Evolutionary conservation across 441 rosid genomes (phyloP), one percentile per base, ranked within the genome.

Genomic region (Biscutella auriculata): DNA sequence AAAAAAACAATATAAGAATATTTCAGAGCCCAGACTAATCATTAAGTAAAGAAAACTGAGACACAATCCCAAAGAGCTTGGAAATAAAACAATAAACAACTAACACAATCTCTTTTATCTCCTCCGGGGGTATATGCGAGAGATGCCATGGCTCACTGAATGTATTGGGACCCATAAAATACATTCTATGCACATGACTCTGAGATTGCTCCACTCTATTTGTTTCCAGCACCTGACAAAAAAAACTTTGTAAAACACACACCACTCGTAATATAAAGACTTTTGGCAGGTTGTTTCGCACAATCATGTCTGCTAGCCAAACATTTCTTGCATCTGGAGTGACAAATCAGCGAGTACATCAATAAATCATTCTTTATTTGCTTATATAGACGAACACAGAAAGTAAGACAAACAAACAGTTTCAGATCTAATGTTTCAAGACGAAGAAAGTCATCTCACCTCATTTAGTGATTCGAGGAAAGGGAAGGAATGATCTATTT

Each of bases 61-160:
- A 55, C 27, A 26, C n/a, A 45, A 43, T 62, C 34, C 10, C 25
- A 17, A 62, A 62, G 33, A 39, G 58, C 30, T 33, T 26, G 54
- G 13, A 6, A 32, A 30, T 21, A 21, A 32, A 51, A 57, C 6
- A 51, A 37, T 41, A 73, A 67, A 56, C 44, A 65, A 75, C 92
- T 77, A 76, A 94, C 99, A 94, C 99, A 23, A 90, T 90, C 81
- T 90, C 97, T 68, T 82, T 85, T 71, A 94, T 83, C 70, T 90
- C 88, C 49, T 88, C 95, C 4, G 99, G 97, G 66, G 99, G 99
- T 33, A 84, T 79, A 59, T 90, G 97, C 16, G 95, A 87, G 65
- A 94, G 90, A 76, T 90, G 90, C 97, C 97, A 94, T 46, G 99
- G 97, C 70, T 90, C 90, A 65, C 97, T 77, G 70, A 94, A 90